Evolutionary conservation across 2,329 filamentous ascomycete species (phyloP), one percentile per base, ranked within the genome.

Genomic region (Neophaeococcomyces mojaviensis): DNA sequence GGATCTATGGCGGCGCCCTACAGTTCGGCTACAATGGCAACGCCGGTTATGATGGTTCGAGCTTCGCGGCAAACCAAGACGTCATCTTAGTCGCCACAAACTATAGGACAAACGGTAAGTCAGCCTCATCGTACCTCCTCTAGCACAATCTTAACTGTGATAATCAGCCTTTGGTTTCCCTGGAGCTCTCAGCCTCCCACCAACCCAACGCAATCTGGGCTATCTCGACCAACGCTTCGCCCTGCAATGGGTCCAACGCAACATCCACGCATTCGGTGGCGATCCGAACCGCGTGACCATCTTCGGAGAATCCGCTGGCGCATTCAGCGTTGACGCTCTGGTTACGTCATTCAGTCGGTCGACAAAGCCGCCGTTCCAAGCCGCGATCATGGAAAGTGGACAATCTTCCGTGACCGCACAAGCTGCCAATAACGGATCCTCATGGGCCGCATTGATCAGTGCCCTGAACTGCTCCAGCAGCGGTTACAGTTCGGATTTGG

Each of bases 1-100:
- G 68, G 49, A 53, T 69, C 2, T 67, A 69, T 39, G 67, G 66
- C 3, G 68, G 67, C 6, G 60, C 61, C 7, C 64, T 67, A 15
- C 42, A 66, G 63, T 55, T 56, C 53, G 39, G 63, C 4, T 56
- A 50, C 8, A 55, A 59, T 6, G 53, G 55, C 6, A 47, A 57
- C 37, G 41, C 59, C 9, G 49, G 50, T 13, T 66, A 65, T 41
- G 63, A 67, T 24, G 64, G 64, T 1, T 56, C 60, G 10, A 60
- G 59, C 34, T 61, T 66, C 19, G 63, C 64, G 13, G 61, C 58
- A 34, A 57, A 62, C 18, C 59, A 64, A 35, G 62, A 67, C 41
- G 57, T 66, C 12, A 56, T 66, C 18, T 52, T 66, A 12, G 62
- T 65, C 2, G 59, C 62, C 0, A 42, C 61, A 34, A 66, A 66